phyloP scores from a whole-genome alignment of 331 rosid genomes.

The Malus hybrid region DNA sequence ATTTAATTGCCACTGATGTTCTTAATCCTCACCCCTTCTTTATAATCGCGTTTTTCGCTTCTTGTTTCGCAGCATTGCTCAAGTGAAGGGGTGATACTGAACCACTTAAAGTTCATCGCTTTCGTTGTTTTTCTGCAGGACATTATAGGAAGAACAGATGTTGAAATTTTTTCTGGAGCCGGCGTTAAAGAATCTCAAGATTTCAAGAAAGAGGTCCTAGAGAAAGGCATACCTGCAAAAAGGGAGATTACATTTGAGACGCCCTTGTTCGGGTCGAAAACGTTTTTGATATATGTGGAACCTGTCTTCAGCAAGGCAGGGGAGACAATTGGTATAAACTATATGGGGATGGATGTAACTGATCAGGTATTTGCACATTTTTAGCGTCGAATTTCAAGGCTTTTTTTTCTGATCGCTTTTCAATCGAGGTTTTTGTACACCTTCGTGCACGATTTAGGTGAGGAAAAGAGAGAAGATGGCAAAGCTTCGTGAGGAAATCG shows the following conservation, averaged over 20 bases:
- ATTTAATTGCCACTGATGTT: constrained; percentile 27
- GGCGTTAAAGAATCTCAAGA: constrained; percentile 91
- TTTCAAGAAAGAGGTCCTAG: constrained; percentile 87
- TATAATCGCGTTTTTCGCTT: background rate
- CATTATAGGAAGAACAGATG: constrained; percentile 90
- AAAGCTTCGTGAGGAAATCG: constrained; percentile 78
- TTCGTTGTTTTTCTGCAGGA: constrained; percentile 44
- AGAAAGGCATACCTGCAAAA: constrained; percentile 80
- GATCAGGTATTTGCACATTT: constrained; percentile 58
- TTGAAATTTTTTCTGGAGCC: constrained; percentile 83
- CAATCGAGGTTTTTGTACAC: background rate
- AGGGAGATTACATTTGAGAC: constrained; percentile 94
- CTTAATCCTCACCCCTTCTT: background rate
- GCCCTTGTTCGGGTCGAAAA: constrained; percentile 73
- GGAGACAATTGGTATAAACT: constrained; percentile 83
- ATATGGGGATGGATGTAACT: constrained; percentile 96
- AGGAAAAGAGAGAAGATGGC: constrained; percentile 94
- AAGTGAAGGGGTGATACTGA: background rate
- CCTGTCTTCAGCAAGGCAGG: constrained; percentile 95
- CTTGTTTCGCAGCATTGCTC: background rate
- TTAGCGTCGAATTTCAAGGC: background rate
- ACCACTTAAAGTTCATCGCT: background rate
- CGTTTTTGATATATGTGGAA: constrained; percentile 84
- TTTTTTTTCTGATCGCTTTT: constrained; percentile 3
- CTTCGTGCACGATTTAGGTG: constrained; percentile 31